Conservation (phyloP, 2,329 filamentous ascomycete species). For the Mariannaea sp. region DNA sequence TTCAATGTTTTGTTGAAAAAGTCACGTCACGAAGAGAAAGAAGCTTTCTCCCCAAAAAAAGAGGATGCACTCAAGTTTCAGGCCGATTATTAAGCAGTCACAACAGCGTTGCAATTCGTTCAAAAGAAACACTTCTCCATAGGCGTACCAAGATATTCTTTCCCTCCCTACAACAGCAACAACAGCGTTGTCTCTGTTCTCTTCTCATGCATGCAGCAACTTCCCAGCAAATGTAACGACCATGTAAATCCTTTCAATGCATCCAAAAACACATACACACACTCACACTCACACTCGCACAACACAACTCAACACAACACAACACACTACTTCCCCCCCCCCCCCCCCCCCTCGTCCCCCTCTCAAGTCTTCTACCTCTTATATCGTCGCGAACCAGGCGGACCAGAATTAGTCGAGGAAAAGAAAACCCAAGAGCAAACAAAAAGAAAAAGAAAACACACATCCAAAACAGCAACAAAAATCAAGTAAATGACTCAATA, state of each 20-base stretch:
- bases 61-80: too few species aligned
- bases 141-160: conserved; percentile 21
- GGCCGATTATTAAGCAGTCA: background rate
- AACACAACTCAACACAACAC: too few species aligned
- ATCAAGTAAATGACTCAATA: conserved; percentile 30
- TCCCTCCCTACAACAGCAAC: too few species aligned
- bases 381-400: conserved; percentile 33
- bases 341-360: too few species aligned
- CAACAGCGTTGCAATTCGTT: too few species aligned
- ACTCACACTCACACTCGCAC: too few species aligned
- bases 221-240: conserved; percentile 11
- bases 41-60: too few species aligned
- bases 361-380: conserved; percentile 16
- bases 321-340: too few species aligned
- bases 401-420: conserved; percentile 35
- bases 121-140: conserved; percentile 1
- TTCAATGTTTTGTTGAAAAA: too few species aligned
- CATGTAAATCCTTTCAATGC: conserved; percentile 21
- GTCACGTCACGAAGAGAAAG: too few species aligned
- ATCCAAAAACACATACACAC: conserved; percentile 19
- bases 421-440: conserved; percentile 19
- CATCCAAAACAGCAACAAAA: conserved; percentile 3
- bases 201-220: conserved; percentile 23
- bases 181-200: conserved; percentile 16
- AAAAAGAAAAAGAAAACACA: conserved; percentile 26